Evolutionary conservation across 2,329 filamentous ascomycete species (phyloP).

Genomic region (Ascochyta viciae-villosae): DNA sequence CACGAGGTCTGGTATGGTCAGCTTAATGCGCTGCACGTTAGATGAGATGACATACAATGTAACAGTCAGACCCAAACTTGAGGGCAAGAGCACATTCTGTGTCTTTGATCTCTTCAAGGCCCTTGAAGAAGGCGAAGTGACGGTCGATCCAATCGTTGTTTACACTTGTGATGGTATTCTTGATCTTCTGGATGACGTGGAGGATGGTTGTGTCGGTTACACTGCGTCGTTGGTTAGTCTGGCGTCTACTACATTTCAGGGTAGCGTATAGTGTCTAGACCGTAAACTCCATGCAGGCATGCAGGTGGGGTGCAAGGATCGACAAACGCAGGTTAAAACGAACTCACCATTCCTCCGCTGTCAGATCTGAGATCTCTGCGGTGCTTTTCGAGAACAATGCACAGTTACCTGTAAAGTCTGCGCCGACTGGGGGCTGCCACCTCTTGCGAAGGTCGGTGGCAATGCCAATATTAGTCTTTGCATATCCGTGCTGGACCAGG

Average conservation of each 20-base stretch:
- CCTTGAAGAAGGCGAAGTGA: constrained; percentile 42
- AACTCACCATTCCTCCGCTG: constrained; percentile 39
- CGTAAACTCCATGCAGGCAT: constrained; percentile 13
- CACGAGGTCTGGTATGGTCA: constrained; percentile 34
- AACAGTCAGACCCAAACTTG: constrained; percentile 42
- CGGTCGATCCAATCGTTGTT: constrained; percentile 41
- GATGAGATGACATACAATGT: constrained; percentile 26
- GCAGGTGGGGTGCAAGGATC: constrained; percentile 18
- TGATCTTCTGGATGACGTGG: constrained; percentile 35
- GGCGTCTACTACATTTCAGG: constrained; percentile 7
- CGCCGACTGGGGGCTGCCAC: constrained; percentile 31
- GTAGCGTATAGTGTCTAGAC: constrained; percentile 12
- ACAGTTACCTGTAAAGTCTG: constrained; percentile 44
- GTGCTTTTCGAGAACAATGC: constrained; percentile 41
- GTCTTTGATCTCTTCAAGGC: constrained; percentile 37
- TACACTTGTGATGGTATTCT: constrained; percentile 36
- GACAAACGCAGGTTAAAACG: constrained; percentile 12
- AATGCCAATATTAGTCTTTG: constrained; percentile 38
- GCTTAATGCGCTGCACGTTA: not conserved
- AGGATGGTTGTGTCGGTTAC: constrained; percentile 42
- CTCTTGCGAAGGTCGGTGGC: constrained; percentile 41
- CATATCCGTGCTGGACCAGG: constrained; percentile 24
- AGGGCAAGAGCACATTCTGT: constrained; percentile 40
- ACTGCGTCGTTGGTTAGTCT: constrained; percentile 30
- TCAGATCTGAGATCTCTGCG: constrained; percentile 33